These are phyloP conservation scores for Backusella tarrabulga DNA, from an alignment of 192 early-diverging fungal genomes.

Conservation along the genomic window DNA sequence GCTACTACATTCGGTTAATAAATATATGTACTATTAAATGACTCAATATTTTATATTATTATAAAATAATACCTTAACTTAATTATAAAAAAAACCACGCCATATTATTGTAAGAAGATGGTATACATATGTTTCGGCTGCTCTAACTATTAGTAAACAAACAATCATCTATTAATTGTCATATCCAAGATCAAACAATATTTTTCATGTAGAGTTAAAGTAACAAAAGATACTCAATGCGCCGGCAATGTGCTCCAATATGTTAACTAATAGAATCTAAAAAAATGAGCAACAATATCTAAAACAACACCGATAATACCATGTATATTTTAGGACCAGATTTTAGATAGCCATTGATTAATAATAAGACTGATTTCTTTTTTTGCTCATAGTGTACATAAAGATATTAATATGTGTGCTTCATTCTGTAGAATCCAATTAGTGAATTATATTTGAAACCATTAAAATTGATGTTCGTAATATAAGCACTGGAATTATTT, in stretches of 20 bases:
- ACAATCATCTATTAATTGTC: neutral
- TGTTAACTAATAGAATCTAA: neutral
- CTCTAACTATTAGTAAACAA: neutral
- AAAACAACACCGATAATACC: neutral
- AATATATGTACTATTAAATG: neutral
- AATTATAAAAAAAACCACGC: neutral
- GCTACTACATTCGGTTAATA: neutral
- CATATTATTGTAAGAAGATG: neutral
- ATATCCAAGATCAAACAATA: neutral
- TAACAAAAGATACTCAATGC: neutral
- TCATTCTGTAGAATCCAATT: neutral
- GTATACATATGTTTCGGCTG: neutral
- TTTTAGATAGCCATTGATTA: neutral
- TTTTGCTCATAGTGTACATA: neutral
- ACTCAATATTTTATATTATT: too few relatives aligned
- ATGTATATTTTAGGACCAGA: neutral
- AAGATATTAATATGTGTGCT: neutral
- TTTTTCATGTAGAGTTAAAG: neutral
- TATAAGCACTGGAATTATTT: neutral
- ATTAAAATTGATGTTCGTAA: neutral
- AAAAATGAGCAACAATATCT: neutral
- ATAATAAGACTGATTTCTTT: neutral
- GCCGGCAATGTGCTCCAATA: neutral
- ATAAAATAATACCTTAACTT: neutral
- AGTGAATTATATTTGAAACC: neutral